Conservation (phyloP, 83 land plant genomes). For the Diphasiastrum complanatum region DNA sequence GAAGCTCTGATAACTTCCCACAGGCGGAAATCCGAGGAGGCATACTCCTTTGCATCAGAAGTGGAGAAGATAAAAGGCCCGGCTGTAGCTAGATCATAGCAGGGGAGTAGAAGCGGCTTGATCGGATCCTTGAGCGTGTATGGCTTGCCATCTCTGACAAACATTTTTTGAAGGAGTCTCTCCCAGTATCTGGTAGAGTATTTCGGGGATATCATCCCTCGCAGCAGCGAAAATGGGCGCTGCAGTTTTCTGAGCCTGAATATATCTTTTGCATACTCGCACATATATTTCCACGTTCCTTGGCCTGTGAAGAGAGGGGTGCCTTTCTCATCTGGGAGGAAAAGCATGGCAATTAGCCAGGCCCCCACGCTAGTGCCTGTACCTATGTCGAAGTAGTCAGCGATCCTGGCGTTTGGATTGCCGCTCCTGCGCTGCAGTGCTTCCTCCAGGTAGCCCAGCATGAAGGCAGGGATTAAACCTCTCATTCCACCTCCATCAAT, state of each 20-base stretch:
- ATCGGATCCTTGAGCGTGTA: slow-evolving; percentile 61
- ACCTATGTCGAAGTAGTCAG: slow-evolving; percentile 5
- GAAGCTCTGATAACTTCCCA: slow-evolving; percentile 83
- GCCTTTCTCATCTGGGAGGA: slow-evolving; percentile 34
- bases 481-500: slow-evolving; percentile 18
- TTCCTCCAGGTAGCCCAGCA: slow-evolving; percentile 3
- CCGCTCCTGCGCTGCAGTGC: slow-evolving; percentile 8
- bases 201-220: slow-evolving; percentile 21
- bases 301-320: slow-evolving; percentile 43
- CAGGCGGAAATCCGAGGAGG: slow-evolving; percentile 71
- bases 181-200: slow-evolving; percentile 47
- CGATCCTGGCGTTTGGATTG: slow-evolving; percentile 1
- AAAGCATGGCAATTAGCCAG: slow-evolving; percentile 47
- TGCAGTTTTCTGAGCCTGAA: too few relatives aligned
- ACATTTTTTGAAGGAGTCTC: slow-evolving; percentile 30
- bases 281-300: slow-evolving; percentile 38
- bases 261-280: slow-evolving; percentile 28
- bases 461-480: slow-evolving; percentile 1
- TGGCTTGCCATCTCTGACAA: slow-evolving; percentile 35
- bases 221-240: slow-evolving; percentile 10
- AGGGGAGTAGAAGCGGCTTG: slow-evolving; percentile 86
- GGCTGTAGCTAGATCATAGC: slow-evolving; percentile 71
- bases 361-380: slow-evolving; percentile 5
- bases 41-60: slow-evolving; percentile 58
- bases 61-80: slow-evolving; percentile 82